These are phyloP conservation scores for Keithomyces neogunnii DNA, from an alignment of 2,329 filamentous ascomycete species.

Conservation along the genomic window DNA sequence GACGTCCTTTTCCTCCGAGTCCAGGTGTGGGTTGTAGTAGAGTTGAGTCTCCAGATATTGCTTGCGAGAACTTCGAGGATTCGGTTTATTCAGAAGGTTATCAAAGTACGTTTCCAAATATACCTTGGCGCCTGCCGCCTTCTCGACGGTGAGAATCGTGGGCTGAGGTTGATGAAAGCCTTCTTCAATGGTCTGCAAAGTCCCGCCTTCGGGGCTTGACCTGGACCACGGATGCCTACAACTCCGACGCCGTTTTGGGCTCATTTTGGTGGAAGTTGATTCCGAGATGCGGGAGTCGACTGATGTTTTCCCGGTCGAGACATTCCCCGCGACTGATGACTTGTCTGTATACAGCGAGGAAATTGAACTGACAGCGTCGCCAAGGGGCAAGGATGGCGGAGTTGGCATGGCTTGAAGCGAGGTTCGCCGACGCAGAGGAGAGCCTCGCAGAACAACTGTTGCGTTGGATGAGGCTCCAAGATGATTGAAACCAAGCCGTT, in stretches of 20 bases:
- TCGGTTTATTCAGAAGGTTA: slow-evolving; percentile 46
- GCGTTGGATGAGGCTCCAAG: slow-evolving; percentile 17
- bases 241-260: slow-evolving; percentile 16
- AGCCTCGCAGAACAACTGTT: slow-evolving; percentile 19
- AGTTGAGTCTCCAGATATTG: slow-evolving; percentile 41
- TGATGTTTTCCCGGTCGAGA: slow-evolving; percentile 24
- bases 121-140: slow-evolving; percentile 71
- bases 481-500: slow-evolving; percentile 17
- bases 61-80: slow-evolving; percentile 19
- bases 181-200: slow-evolving; percentile 27
- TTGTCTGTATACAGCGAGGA: slow-evolving; percentile 20
- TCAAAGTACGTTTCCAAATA: slow-evolving; percentile 82
- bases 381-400: slow-evolving; percentile 11
- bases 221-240: slow-evolving; percentile 26
- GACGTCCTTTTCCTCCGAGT: slow-evolving; percentile 44
- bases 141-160: slow-evolving; percentile 59
- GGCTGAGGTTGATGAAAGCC: slow-evolving; percentile 18
- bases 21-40: slow-evolving; percentile 41
- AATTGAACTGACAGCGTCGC: slow-evolving; percentile 13
- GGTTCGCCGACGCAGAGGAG: slow-evolving; percentile 12
- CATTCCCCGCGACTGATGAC: slow-evolving; percentile 14
- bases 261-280: slow-evolving; percentile 12
- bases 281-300: slow-evolving; percentile 22
- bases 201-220: slow-evolving; percentile 25
- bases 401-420: slow-evolving; percentile 17